phyloP scores from a whole-genome alignment of 352 stramenopile species.

The Pythium insidiosum region DNA sequence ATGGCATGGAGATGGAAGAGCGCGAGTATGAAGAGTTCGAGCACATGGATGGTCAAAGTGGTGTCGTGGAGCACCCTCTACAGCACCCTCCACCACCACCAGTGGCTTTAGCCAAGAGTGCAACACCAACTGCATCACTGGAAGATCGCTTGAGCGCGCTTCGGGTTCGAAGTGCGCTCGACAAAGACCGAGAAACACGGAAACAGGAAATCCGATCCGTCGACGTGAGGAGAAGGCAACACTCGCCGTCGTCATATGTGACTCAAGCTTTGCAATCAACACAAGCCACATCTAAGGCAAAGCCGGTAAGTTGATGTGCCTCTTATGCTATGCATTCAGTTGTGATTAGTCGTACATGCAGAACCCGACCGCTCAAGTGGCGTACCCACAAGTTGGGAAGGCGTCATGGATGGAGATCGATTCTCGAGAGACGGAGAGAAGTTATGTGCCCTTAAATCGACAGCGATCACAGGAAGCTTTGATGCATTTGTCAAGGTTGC shows the following conservation, averaged over 20 bases:
- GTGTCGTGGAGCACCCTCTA: neutral
- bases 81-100: neutral
- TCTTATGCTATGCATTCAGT: no score
- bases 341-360: no score
- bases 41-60: constrained; percentile 18
- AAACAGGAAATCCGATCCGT: no score
- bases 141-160: constrained; percentile 45
- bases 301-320: no score
- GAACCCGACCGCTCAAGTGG: no score
- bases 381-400: constrained; percentile 54
- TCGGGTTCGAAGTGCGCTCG: constrained; percentile 24
- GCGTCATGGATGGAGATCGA: constrained; percentile 54
- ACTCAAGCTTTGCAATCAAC: no score
- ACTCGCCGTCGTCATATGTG: no score
- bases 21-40: constrained; percentile 51
- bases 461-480: constrained; percentile 54
- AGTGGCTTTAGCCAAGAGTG: constrained; percentile 1
- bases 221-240: no score
- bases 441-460: constrained; percentile 38
- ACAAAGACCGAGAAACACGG: neutral
- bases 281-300: no score
- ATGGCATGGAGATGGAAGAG: constrained; percentile 72
- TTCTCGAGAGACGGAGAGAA: constrained; percentile 42
- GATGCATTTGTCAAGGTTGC: constrained; percentile 49
- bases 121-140: constrained; percentile 22